Evolutionary conservation across 2,329 filamentous ascomycete genomes (phyloP), one percentile per base, ranked within the genome.

Genomic region (Meredithiella fracta): DNA sequence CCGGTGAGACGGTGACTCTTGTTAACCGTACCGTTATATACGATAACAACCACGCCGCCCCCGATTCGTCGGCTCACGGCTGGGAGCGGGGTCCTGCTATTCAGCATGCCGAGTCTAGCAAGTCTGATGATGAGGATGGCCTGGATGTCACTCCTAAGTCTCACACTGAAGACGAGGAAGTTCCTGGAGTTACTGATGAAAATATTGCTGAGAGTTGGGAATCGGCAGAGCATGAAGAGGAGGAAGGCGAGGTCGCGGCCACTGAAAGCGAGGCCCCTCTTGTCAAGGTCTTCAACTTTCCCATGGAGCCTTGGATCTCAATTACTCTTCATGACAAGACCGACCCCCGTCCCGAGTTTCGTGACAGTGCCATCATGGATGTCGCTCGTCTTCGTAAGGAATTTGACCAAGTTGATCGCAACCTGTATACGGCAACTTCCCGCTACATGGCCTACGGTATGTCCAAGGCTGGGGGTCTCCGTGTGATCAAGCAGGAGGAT

Each of bases 381-480:
- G 92, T 98, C 65, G 91, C 92, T 53, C 81, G 89, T 58, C 76
- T 97, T 61, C 95, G 95, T 76, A 97, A 97, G 71, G 89, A 95
- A 3, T 97, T 97, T 64, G 92, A 98, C 65, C 92, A 97, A 70
- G 83, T 96, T 60, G 92, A 98, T 66, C 86, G 94, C 61, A 94
- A 90, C 60, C 77, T 98, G 31, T 91, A 91, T 52, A 85, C 90
- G 3, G 90, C 91, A 17, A 91, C 88, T 25, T 83, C 87, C 65
- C 85, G 84, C 59, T 95, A 92, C 70, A 97, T 98, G 68, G 83
- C 87, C 4, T 98, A 97, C 64, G 89, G 88, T 47, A 86, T 95
- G 73, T 86, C 86, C 47, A 96, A 94, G 73, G 87, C 89, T 61
- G 89, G 89, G 53, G 92, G 92, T 51, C 80, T 98, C 63, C 83